Evolutionary conservation across 306 rosid species (phyloP), one percentile per base, ranked within the genome.

Genomic region (Cucumis melo): DNA sequence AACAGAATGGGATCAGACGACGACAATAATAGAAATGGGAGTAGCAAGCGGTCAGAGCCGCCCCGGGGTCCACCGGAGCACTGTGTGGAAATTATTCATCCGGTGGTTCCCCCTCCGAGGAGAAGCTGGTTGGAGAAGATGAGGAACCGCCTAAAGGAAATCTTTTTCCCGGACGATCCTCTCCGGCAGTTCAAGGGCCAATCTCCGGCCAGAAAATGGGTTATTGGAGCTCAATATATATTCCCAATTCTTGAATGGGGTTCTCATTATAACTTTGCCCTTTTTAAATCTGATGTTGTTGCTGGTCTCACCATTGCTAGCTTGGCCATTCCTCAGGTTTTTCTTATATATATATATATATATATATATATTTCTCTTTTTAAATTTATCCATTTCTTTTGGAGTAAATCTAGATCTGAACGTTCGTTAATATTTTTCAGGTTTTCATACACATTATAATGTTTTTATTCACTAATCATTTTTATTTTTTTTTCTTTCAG

Each of bases 301-400:
- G 36, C 99, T 61, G 99, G 99, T 68, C 91, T 94, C 86, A 94
- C 99, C 84, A 94, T 94, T 82, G 99, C 99, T 66, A 91, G 97
- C 80, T 85, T 94, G 60, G 97, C 99, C 86, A 94, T 94, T 57
- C 99, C 99, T 6, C 98, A 93, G 98, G 98, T 91, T 27, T 1
- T 27, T 27, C 29, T 27, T 27, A 27, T n/a, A n/a, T n/a, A n/a
- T n/a, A n/a, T n/a, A n/a, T n/a, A n/a, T n/a, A n/a, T n/a, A n/a
- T n/a, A n/a, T n/a, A n/a, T n/a, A n/a, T n/a, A n/a, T n/a, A n/a
- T 32, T 48, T 14, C 16, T 50, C 5, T 14, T 50, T 50, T 15
- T 3, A 4, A 12, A 0, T 38, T 6, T 27, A 1, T 27, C 2
- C 29, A 27, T 27, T 27, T 27, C 29, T 27, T 27, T 27, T n/a